Conservation (phyloP, 192 early-diverging fungal species). For the Gamsiella multidivaricata region DNA sequence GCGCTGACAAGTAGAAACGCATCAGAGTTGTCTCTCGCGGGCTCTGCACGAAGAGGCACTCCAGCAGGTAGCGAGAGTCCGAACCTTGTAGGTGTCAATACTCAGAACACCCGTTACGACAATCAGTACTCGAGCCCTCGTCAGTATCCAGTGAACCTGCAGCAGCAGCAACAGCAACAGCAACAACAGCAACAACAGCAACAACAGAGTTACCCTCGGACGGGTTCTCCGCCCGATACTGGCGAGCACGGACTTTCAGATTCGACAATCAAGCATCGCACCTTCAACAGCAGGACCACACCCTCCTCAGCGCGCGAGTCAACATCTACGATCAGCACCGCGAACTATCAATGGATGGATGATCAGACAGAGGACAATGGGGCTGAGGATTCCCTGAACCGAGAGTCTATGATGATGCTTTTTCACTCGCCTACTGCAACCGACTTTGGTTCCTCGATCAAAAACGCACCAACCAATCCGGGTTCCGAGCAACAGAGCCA, state of each 20-base stretch:
- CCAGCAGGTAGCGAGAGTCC: background rate
- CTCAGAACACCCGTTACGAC: slow-evolving; percentile 12
- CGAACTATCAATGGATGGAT: slow-evolving; percentile 52
- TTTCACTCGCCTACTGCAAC: slow-evolving; percentile 26
- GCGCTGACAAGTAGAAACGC: background rate
- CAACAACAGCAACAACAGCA: slow-evolving; percentile 8
- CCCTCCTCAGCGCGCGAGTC: slow-evolving; percentile 29
- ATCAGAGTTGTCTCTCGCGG: slow-evolving; percentile 15
- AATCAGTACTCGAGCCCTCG: slow-evolving; percentile 27
- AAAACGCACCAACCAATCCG: background rate
- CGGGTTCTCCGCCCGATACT: background rate
- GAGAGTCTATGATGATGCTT: slow-evolving; percentile 25
- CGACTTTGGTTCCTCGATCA: background rate
- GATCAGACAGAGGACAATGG: slow-evolving; percentile 2
- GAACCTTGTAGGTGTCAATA: slow-evolving; percentile 23
- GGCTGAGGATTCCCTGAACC: slow-evolving; percentile 16
- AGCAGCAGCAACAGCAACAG: slow-evolving; percentile 1
- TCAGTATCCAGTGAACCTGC: background rate
- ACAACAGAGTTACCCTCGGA: background rate
- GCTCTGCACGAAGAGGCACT: background rate
- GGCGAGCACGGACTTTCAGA: background rate
- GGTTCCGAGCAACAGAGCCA: slow-evolving; percentile 22
- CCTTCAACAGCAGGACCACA: background rate
- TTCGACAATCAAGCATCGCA: background rate
- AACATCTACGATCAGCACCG: slow-evolving; percentile 27